Conservation (phyloP, 2,329 filamentous ascomycete genomes). For the Curvularia sp. region DNA sequence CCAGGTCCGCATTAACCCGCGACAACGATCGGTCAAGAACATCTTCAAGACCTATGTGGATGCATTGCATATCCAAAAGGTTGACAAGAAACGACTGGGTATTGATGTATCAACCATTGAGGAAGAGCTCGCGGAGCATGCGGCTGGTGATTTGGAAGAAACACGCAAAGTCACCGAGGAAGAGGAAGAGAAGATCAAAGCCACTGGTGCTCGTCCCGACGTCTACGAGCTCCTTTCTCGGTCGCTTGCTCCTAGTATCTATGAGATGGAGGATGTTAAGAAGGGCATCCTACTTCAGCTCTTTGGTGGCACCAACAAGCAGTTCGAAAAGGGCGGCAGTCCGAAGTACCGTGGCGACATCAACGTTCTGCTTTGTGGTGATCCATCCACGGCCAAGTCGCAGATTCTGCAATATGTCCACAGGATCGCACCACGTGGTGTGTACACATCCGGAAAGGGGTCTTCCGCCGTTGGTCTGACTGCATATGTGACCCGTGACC, state of each 20-base stretch:
- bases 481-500: constrained; percentile 78
- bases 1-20: constrained; percentile 90
- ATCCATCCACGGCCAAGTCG: constrained; percentile 95
- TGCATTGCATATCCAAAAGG: constrained; percentile 93
- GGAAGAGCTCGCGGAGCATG: constrained; percentile 76
- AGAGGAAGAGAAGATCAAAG: constrained; percentile 87
- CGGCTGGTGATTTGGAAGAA: constrained; percentile 78
- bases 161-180: constrained; percentile 82
- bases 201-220: constrained; percentile 79
- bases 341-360: constrained; percentile 97
- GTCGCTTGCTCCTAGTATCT: constrained; percentile 92
- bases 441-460: constrained; percentile 79
- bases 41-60: constrained; percentile 99
- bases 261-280: constrained; percentile 98
- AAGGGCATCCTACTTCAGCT: constrained; percentile 96
- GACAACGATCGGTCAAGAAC: constrained; percentile 89
- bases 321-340: constrained; percentile 93
- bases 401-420: constrained; percentile 94
- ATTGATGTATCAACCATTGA: constrained; percentile 89
- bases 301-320: constrained; percentile 97
- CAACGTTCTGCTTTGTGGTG: constrained; percentile 94
- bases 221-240: constrained; percentile 92
- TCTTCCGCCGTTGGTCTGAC: constrained; percentile 79
- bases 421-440: constrained; percentile 91
- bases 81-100: constrained; percentile 92